Evolutionary conservation across 352 stramenopile genomes (phyloP), one percentile per base, ranked within the genome.

Genomic region (Phytophthora megakarya): DNA sequence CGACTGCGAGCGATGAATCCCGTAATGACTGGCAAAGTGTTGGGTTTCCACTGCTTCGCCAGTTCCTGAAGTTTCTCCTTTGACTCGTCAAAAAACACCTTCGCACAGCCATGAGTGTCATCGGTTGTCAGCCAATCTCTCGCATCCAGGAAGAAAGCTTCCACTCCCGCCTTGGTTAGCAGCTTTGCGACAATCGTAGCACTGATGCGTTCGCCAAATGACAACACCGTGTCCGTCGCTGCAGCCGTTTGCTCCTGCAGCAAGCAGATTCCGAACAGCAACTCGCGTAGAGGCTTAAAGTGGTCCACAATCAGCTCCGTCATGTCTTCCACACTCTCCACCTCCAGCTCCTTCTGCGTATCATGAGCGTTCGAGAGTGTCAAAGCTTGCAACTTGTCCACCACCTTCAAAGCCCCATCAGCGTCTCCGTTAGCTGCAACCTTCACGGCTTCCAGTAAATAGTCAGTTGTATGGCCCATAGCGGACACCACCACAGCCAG

Each of bases 401-500:
- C 79, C 45, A 86, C 55, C 1, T 72, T 25, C 11, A 84, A 60
- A 2, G 84, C 83, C 5, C 44, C 54, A 9, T 78, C 46, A 3
- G 78, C 69, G 37, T 93, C 76, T 15, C 84, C 86, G 33, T 69
- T 77, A 1, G 71, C 81, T 0, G 86, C 86, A 9, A 81, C 69
- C 11, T 83, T 76, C 32, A 90, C 78, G 0, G 86, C 86, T 23
- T 91, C 74, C 48, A 95, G 48, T 40, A 95, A 56, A 26, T 70
- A 78, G 53, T 93, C 84, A n/a, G 86, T 91, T n/a, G 81, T 89
- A 50, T 92, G 66, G 44, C 76, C 84, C 84, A 93, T 92, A 8
- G 84, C 84, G 0, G 86, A 93, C 18, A 95, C 86, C 13, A 95
- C 80, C 23, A 93, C 75, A 12, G 82, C 81, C 19, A 91, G 46